phyloP scores from a whole-genome alignment of 441 rosid species.

The Manihot esculenta region DNA sequence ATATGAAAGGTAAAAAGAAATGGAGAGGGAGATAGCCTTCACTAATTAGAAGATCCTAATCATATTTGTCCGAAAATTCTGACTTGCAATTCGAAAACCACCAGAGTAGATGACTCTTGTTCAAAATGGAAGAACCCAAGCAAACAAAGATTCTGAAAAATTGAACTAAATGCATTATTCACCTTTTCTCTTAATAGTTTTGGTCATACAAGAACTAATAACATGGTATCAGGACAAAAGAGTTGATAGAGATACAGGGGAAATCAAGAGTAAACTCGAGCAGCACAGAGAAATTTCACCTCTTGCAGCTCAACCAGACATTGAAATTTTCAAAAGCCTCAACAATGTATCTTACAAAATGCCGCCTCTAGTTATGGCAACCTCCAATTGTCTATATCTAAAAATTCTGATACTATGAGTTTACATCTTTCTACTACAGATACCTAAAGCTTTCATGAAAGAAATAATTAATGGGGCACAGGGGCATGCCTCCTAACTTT shows the following conservation, averaged over 20 bases:
- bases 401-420: constrained; percentile 20
- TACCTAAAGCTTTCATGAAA: background rate
- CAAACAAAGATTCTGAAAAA: too few relatives aligned
- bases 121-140: too few relatives aligned
- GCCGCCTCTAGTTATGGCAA: constrained; percentile 17
- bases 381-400: constrained; percentile 14
- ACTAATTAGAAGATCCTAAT: too few relatives aligned
- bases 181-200: background rate
- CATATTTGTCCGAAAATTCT: too few relatives aligned
- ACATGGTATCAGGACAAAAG: background rate
- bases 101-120: too few relatives aligned
- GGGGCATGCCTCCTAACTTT: constrained; percentile 22
- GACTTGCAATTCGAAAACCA: too few relatives aligned
- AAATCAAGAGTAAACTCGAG: background rate
- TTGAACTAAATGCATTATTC: background rate
- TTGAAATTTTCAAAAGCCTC: constrained; percentile 25
- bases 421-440: constrained; percentile 15
- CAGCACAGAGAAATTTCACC: constrained; percentile 10
- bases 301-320: constrained; percentile 20
- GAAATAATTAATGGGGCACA: background rate
- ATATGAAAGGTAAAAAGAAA: too few relatives aligned
- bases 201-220: background rate
- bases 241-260: background rate
- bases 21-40: too few relatives aligned
- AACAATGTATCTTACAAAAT: constrained; percentile 28